Percentiles rank a stretch among this genome's conserved stretches.
Evolutionary conservation across 129 eudicot species (phyloP).

Genomic region (Helianthus annuus): DNA sequence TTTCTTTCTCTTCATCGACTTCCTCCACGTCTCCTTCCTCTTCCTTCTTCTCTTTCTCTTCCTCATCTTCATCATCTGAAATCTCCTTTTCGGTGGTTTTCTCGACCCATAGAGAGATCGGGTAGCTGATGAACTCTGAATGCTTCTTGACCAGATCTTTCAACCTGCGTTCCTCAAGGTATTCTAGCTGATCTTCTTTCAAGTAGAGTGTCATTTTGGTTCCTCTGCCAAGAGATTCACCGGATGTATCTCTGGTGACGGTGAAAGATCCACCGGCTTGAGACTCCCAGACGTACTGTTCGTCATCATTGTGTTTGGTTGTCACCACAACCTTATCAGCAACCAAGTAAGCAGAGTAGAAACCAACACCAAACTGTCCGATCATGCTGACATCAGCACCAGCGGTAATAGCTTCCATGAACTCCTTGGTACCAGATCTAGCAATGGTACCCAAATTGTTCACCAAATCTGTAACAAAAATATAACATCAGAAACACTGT

Average conservation of each 20-base stretch:
- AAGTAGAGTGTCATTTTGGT: slow-evolving; percentile 64
- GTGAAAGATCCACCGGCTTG: slow-evolving; percentile 93
- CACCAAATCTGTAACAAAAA: slow-evolving; percentile 57
- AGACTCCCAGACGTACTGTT: slow-evolving; percentile 88
- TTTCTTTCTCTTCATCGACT: slow-evolving; percentile 77
- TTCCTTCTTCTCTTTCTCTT: slow-evolving; percentile 72
- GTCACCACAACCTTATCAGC: slow-evolving; percentile 83
- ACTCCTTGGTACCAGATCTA: slow-evolving; percentile 82
- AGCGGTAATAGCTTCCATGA: slow-evolving; percentile 90
- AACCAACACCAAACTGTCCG: slow-evolving; percentile 95
- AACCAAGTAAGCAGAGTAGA: slow-evolving; percentile 89
- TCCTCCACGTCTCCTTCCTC: slow-evolving; percentile 81
- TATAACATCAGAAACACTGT: background rate
- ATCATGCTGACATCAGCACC: slow-evolving; percentile 98
- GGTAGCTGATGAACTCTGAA: slow-evolving; percentile 87
- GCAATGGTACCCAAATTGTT: slow-evolving; percentile 93
- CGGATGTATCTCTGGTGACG: slow-evolving; percentile 71
- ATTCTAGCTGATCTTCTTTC: slow-evolving; percentile 83
- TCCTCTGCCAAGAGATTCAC: slow-evolving; percentile 80
- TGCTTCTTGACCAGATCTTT: slow-evolving; percentile 84
- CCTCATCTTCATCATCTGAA: slow-evolving; percentile 82
- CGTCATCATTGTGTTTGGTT: slow-evolving; percentile 85
- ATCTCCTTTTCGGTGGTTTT: slow-evolving; percentile 78
- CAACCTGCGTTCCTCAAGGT: slow-evolving; percentile 80
- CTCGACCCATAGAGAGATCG: slow-evolving; percentile 80